Base-by-base conservation (phyloP, 495 filamentous ascomycete genomes). In the Penicillium simplicissimum region DNA sequence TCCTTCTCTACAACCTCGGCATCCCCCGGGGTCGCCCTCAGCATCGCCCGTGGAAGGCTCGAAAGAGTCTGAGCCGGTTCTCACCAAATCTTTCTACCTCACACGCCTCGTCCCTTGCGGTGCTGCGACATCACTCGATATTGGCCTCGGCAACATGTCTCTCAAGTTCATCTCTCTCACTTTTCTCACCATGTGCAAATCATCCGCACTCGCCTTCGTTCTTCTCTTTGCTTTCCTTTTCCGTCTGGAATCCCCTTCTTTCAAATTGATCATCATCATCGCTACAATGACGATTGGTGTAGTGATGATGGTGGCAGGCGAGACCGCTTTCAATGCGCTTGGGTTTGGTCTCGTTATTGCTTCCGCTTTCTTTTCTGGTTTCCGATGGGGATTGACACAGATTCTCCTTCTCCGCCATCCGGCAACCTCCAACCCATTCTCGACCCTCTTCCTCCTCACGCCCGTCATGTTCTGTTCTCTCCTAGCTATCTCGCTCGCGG, bases 101-200 rank as follows among this genome's bases (percentile, higher is more conserved):
- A 96, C 92, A 23, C 87, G 96, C 55, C 90, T 99, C 66, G 92
- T 90, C 4, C 96, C 96, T 5, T 99, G 96, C 74, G 96, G 94
- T 61, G 81, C 88, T 31, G 93, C 95, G 1, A 99, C 96, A 1
- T 95, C 93, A 7, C 84, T 99, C 49, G 96, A 99, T 73, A 96
- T 99, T 68, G 96, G 96, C 14, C 76, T 99, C 55, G 96, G 96
- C 49, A 99, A 99, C 70, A 96, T 92, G 77, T 95, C 90, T 40
- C 77, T 99, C 63, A 92, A 92, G 69, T 97, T 96, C 74, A 98
- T 99, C 63, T 90, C 90, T 55, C 86, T 99, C 57, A 96, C 96
- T 6, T 99, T 99, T 69, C 95, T 96, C 70, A 99, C 94, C 58
- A 99, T 99, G 96, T 98, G 95, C 76, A 99, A 99, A 86, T 98